Evolutionary conservation across 2,329 filamentous ascomycete species (phyloP).

Genomic region (Aspergillus ochraceoroseus): DNA sequence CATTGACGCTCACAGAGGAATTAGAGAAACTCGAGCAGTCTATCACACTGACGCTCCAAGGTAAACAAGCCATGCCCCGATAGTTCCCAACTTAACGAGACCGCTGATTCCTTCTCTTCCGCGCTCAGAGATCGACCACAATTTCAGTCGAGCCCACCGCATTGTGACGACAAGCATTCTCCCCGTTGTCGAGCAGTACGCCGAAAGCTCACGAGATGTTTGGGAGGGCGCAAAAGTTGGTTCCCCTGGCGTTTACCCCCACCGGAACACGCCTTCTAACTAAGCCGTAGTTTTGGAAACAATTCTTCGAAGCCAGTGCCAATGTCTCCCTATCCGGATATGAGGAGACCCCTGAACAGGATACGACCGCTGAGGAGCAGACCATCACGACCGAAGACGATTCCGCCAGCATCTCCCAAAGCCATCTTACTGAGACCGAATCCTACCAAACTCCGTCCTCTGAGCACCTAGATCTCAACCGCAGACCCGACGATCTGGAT

Average conservation of each 20-base stretch:
- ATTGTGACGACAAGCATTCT: conserved; percentile 93
- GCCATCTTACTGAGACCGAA: conserved; percentile 35
- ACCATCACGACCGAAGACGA: conserved; percentile 54
- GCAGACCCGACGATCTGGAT: conserved; percentile 44
- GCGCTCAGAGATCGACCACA: conserved; percentile 89
- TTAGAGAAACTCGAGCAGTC: conserved; percentile 93
- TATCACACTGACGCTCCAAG: conserved; percentile 92
- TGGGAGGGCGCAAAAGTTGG: conserved; percentile 92
- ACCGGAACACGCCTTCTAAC: no score
- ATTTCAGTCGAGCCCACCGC: conserved; percentile 93
- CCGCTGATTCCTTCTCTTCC: conserved; percentile 9
- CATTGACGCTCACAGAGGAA: conserved; percentile 83
- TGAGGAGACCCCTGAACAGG: conserved; percentile 65
- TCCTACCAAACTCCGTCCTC: conserved; percentile 42
- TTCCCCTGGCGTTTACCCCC: background rate
- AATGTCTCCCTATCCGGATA: conserved; percentile 96
- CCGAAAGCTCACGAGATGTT: conserved; percentile 84
- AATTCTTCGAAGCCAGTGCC: conserved; percentile 97
- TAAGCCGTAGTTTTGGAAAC: conserved; percentile 88
- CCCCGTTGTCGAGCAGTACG: conserved; percentile 90
- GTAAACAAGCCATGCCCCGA: conserved; percentile 41
- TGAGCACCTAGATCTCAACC: conserved; percentile 26
- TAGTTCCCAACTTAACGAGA: conserved; percentile 14
- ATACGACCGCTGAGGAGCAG: conserved; percentile 52
- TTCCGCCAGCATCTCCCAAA: conserved; percentile 48